phyloP scores from a whole-genome alignment of 176 grass and related monocot genomes.

The Guadua angustifolia region DNA sequence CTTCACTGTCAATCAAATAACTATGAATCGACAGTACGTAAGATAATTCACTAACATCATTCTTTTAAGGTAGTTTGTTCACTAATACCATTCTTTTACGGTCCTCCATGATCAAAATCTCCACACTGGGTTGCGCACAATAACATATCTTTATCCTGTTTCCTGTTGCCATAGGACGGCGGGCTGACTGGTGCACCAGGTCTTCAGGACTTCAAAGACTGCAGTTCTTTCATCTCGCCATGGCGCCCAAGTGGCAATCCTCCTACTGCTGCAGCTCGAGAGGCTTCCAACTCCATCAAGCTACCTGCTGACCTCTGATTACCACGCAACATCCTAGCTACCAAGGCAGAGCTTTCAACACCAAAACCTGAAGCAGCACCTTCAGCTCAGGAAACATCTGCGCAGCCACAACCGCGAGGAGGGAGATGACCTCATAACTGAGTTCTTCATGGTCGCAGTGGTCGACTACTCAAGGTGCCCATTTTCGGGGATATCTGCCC shows the following conservation, averaged over 20 bases:
- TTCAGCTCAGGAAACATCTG: neutral
- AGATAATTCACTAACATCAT: neutral
- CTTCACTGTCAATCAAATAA: constrained; percentile 8
- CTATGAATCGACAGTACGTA: neutral
- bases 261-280: neutral
- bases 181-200: constrained; percentile 27
- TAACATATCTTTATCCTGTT: constrained; percentile 6
- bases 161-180: constrained; percentile 32
- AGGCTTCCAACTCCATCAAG: neutral
- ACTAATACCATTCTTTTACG: neutral
- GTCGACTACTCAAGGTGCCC: constrained; percentile 32
- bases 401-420: constrained; percentile 4
- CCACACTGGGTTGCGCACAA: neutral
- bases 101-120: neutral
- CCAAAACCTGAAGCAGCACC: neutral
- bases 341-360: constrained; percentile 20
- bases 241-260: neutral
- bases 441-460: constrained; percentile 42
- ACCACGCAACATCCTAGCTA: neutral
- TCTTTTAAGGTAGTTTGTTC: constrained; percentile 1
- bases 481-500: constrained; percentile 55
- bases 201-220: constrained; percentile 9
- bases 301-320: neutral
- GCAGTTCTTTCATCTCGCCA: constrained; percentile 21
- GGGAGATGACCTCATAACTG: constrained; percentile 20